Base-by-base conservation (phyloP, 192 early-diverging fungal species). In the Allomyces javanicus region DNA sequence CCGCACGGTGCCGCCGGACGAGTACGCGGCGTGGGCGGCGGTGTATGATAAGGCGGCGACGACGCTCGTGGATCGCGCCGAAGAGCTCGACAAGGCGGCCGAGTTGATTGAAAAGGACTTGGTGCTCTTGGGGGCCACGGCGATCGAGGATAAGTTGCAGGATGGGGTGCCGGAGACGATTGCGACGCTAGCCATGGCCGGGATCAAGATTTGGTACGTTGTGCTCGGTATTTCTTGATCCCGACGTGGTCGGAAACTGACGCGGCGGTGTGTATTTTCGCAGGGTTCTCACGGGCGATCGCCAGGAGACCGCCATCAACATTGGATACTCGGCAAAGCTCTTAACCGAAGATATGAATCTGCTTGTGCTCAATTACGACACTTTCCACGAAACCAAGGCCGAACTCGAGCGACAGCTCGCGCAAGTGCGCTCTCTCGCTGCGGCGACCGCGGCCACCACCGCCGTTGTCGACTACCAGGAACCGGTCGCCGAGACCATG, bases 141-240 rank as follows among this genome's bases (percentile, higher is more conserved):
- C 96, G 3, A 99, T 99, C 69, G 96, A 99, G 75, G 96, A 97
- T 74, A 92, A 91, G 74, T 77, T 99, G 9, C 96, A 99, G 76
- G 96, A 97, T 67, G 94, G 90, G 62, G 96, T 99, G 26, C 94
- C 94, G n/a, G 91, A 97, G 68, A 92, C 96, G 0, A 99, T 99
- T 67, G 86, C 89, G 75, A 96, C 93, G 10, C 79, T 99, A 50
- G 88, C 92, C 63, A 86, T 89, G 68, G 96, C 94, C 1, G 92
- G 92, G 10, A 95, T 98, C 76, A 90, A 92, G 69, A 85, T 97
- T 58, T 97, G 94, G 33, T 40, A 40, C 33, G 3, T 40, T 40
- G 4, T 3, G 33, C 3, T 3, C 7, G 33, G 26, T 40, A 40
- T 40, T 9, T n/a, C n/a, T n/a, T 10, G 12, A 25, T 1, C 10